Evolutionary conservation across 1,284 basidiomycete genomes (phyloP), one percentile per base, ranked within the genome.

Genomic region (Prillingera fragicola): DNA sequence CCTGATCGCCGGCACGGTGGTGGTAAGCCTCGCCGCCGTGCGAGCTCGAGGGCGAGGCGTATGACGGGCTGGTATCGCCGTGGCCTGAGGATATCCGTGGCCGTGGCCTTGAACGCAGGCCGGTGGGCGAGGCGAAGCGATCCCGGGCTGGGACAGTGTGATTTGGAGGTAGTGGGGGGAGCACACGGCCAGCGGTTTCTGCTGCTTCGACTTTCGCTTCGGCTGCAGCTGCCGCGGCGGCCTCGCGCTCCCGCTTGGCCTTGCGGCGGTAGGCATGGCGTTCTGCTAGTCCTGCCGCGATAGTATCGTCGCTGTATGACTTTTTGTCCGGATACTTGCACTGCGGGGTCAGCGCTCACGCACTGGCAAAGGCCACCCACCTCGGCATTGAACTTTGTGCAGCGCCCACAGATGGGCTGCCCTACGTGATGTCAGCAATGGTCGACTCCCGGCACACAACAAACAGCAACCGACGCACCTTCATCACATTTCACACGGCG

Each of bases 321-420:
- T 59, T 64, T 31, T 51, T 54, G 21, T 47, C 44, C 6, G 62
- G 55, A 33, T 58, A 64, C 0, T 49, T 50, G 40, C 62, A 64
- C 59, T 60, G 18, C 3, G 3, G 10, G 14, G 38, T 31, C 19
- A 32, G 38, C 38, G 28, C n/a, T 17, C 12, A 7, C 5, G 17
- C 18, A 13, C 5, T 15, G 15, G 5, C 10, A 28, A 28, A 10
- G 27, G 15, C 27, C n/a, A 51, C 55, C 17, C 23, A 57, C 59
- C 43, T 62, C 58, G 10, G 58, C 51, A 7, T 56, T 56, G 35
- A 59, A 59, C 27, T 53, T 62, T 26, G 50, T 33, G 34, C 60
- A 62, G 42, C 57, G 36, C 6, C 40, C 44, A 33, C 60, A 62
- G 28, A 54, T 48, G 3, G 60, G 60, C 24, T 54, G 44, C 1